Base-by-base conservation (phyloP, 2,329 filamentous ascomycete species). In the Colletotrichum plurivorum region DNA sequence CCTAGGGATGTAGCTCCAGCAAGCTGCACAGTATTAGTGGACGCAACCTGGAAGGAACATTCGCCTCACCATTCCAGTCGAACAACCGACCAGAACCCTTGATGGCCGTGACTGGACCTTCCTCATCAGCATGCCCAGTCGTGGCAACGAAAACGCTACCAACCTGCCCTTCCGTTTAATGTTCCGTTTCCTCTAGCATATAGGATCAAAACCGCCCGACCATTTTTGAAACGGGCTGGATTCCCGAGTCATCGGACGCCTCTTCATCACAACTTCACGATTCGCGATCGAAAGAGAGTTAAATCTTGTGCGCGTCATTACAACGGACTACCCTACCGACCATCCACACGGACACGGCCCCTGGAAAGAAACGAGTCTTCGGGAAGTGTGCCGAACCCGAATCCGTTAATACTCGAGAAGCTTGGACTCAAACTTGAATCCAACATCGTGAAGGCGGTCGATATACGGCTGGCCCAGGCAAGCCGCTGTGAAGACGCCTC, bases 401-500 rank as follows among this genome's bases (percentile, higher is more conserved):
- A 20, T 12, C n/a, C 12, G 36, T 46, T 55, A 70, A 39, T 55
- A 62, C 55, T 82, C 78, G 36, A 84, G 73, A 15, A 87, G 79
- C 75, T 84, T 85, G 25, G 84, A 84, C 74, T 92, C 88, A 52
- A 92, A 84, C 76, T 87, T 87, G 75, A 94, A 87, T 2, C 92
- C 92, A 46, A 83, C 85, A 41, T 84, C 83, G 43, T 87, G 81
- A 48, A 93, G 74, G 15, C 90, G 84, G 74, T 94, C 88, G 68
- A 94, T 82, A 75, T 89, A 92, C 10, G 84, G 81, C 73, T 91
- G 89, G 1, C 93, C 93, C 2, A 95, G 81, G 62, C 88, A 92
- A 0, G 92, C 91, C 0, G 93, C 90, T 1, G 93, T 95, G 71
- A 93, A 88, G 25, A 94, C 81, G 3, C 92, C 93, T 18, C 92